phyloP scores from a whole-genome alignment of 73 alveolate species.

The Stentor roeselii region DNA sequence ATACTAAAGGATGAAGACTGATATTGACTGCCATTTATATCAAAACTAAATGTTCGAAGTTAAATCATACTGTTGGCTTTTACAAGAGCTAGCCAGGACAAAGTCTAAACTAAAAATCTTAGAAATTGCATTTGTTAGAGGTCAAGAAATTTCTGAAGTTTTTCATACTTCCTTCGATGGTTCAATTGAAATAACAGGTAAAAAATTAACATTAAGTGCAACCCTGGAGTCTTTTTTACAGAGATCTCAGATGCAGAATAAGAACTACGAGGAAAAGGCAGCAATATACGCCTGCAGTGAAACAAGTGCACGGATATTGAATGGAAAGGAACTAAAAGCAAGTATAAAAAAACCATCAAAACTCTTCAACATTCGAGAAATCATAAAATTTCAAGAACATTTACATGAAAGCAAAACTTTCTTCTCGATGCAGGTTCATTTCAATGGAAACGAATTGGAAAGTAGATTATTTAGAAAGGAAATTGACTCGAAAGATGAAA shows the following conservation, averaged over 20 bases:
- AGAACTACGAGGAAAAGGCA: not conserved
- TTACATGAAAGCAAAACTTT: not conserved
- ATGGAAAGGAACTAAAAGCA: not conserved
- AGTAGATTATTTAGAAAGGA: not conserved
- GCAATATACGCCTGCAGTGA: not conserved
- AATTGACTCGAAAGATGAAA: not conserved
- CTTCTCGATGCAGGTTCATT: not conserved
- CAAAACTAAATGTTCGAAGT: not conserved
- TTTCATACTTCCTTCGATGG: not conserved
- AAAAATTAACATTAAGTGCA: not conserved
- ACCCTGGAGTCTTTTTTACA: not conserved
- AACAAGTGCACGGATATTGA: too few relatives aligned
- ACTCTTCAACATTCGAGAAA: not conserved
- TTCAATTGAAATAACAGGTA: not conserved
- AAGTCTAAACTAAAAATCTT: not conserved
- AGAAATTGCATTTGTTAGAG: not conserved
- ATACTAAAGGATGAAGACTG: constrained; percentile 54
- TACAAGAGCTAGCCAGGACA: not conserved
- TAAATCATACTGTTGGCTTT: not conserved
- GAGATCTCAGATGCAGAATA: not conserved
- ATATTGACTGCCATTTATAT: constrained; percentile 54
- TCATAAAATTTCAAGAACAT: not conserved
- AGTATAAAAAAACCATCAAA: too few relatives aligned
- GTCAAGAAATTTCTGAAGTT: too few relatives aligned
- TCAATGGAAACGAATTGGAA: not conserved